phyloP scores from a whole-genome alignment of 1,139 yeast species.

The Yamadazyma atmosphaerica region DNA sequence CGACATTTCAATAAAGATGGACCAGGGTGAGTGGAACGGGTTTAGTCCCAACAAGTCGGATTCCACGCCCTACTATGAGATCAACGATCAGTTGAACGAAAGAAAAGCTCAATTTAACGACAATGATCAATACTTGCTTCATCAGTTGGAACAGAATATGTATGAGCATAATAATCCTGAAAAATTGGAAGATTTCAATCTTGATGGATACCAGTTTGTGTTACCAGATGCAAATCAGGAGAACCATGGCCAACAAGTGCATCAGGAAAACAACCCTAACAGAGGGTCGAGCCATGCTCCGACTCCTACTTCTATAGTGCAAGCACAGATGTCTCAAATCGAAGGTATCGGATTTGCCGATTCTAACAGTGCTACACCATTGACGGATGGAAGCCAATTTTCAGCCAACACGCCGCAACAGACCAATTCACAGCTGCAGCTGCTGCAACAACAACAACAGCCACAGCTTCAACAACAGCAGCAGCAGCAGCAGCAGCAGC shows the following conservation, averaged over 20 bases:
- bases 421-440: no score
- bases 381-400: neutral
- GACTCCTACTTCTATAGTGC: conserved; percentile 11
- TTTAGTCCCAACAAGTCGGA: conserved; percentile 16
- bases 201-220: conserved; percentile 15
- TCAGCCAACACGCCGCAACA: no score
- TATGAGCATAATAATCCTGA: conserved; percentile 18
- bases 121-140: conserved; percentile 25
- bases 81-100: conserved; percentile 10
- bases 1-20: no score
- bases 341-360: neutral
- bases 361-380: neutral
- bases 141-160: conserved; percentile 26
- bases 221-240: no score
- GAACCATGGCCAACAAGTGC: neutral
- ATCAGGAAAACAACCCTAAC: neutral
- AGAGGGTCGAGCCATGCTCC: neutral
- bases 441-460: no score
- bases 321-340: no score
- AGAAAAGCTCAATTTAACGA: conserved; percentile 15
- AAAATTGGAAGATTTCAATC: conserved; percentile 10
- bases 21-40: conserved; percentile 14
- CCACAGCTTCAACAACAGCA: neutral
- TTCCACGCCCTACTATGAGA: conserved; percentile 13
- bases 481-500: neutral